Percentiles rank a stretch among this genome's conserved stretches.
Conservation (phyloP, 2,329 filamentous ascomycete genomes). For the Diaporthe caulivora region DNA sequence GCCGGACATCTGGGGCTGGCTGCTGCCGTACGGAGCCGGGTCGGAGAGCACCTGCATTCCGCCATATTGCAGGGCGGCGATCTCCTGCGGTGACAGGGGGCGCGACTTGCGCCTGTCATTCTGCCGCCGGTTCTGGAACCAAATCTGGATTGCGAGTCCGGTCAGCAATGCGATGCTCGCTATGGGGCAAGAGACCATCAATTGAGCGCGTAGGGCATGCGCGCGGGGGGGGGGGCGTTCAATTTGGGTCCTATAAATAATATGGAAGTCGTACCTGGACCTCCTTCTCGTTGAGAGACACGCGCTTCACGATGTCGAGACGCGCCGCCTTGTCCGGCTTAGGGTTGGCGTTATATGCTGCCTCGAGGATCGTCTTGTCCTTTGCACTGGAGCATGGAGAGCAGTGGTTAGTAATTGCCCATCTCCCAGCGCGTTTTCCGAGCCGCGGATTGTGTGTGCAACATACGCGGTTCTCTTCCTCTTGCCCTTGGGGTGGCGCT, state of each 20-base stretch:
- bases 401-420: slow-evolving; percentile 25
- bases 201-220: slow-evolving; percentile 26
- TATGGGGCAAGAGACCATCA: slow-evolving; percentile 12
- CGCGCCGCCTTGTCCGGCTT: slow-evolving; percentile 94
- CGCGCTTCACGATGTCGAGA: slow-evolving; percentile 84
- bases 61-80: slow-evolving; percentile 71
- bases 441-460: slow-evolving; percentile 32
- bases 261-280: slow-evolving; percentile 79
- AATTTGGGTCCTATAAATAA: slow-evolving; percentile 1
- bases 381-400: slow-evolving; percentile 70
- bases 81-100: slow-evolving; percentile 82
- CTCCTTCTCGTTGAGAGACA: slow-evolving; percentile 93
- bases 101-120: slow-evolving; percentile 92
- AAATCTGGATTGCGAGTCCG: slow-evolving; percentile 73
- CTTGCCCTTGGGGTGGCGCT: slow-evolving; percentile 69
- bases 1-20: slow-evolving; percentile 18
- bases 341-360: slow-evolving; percentile 84
- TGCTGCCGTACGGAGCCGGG: slow-evolving; percentile 48
- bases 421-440: slow-evolving; percentile 12
- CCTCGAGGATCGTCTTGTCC: slow-evolving; percentile 89
- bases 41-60: slow-evolving; percentile 66
- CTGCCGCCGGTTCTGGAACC: slow-evolving; percentile 96
- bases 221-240: too few relatives aligned
- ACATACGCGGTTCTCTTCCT: slow-evolving; percentile 74
- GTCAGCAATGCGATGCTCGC: slow-evolving; percentile 15